Evolutionary conservation across 1,139 yeast genomes (phyloP).

Genomic region (Hansenula anomala): DNA sequence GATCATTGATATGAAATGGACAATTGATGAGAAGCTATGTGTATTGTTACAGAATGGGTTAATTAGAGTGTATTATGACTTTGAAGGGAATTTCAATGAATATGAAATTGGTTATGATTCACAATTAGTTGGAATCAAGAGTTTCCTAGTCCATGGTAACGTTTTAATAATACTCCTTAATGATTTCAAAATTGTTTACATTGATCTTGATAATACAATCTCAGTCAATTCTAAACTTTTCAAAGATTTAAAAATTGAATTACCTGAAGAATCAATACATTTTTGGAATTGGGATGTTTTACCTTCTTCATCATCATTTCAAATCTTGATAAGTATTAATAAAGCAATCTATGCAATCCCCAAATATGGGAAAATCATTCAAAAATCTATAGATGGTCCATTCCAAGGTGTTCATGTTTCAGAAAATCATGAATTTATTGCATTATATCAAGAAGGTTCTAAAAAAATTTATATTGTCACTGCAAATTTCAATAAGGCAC

Average conservation of each 20-base stretch:
- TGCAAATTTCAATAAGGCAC: conserved; percentile 41
- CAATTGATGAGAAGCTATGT: conserved; percentile 50
- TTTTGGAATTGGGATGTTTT: background rate
- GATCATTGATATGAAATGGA: conserved; percentile 55
- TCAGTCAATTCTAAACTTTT: conserved; percentile 8
- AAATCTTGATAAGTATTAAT: conserved; percentile 10
- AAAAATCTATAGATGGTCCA: conserved; percentile 43
- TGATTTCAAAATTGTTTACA: conserved; percentile 11
- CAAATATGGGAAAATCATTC: conserved; percentile 7
- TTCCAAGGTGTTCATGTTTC: conserved; percentile 50
- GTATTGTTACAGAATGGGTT: conserved; percentile 55
- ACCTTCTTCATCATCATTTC: background rate
- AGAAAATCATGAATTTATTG: conserved; percentile 54
- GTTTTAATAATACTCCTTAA: conserved; percentile 25
- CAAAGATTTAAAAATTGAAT: conserved; percentile 6
- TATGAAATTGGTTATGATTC: conserved; percentile 11
- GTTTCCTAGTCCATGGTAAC: conserved; percentile 25
- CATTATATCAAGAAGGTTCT: conserved; percentile 42
- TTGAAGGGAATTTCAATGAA: conserved; percentile 32
- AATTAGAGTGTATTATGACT: conserved; percentile 62
- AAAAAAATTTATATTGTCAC: conserved; percentile 52
- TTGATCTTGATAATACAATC: conserved; percentile 7
- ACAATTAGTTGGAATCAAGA: conserved; percentile 13
- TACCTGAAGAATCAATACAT: conserved; percentile 2
- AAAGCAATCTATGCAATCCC: conserved; percentile 11